phyloP scores from a whole-genome alignment of 176 grass and related monocot species.

The Carex kokanica region DNA sequence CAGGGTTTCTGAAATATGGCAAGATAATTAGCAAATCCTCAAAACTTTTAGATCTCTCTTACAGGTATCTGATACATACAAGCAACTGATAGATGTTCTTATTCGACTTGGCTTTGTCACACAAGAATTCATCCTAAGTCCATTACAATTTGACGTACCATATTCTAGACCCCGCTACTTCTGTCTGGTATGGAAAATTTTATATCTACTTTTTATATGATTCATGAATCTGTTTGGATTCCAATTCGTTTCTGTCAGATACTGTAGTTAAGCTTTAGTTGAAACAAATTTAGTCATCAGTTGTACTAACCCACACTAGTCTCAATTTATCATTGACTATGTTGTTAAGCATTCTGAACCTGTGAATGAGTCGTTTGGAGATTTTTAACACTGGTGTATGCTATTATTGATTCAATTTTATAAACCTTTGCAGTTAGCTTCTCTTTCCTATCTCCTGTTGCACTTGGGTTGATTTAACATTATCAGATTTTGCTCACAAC shows the following conservation, averaged over 20 bases:
- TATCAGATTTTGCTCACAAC: not conserved
- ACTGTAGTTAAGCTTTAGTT: not conserved
- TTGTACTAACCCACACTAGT: not conserved
- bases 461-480: not conserved
- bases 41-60: too few species aligned
- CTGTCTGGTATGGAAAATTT: constrained; percentile 59
- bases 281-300: not conserved
- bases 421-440: not conserved
- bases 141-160: constrained; percentile 78
- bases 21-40: too few species aligned
- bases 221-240: not conserved
- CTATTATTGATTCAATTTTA: not conserved
- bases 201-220: not conserved
- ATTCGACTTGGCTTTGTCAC: too few species aligned
- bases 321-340: not conserved
- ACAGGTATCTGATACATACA: too few species aligned
- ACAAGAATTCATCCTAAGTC: too few species aligned
- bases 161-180: constrained; percentile 99
- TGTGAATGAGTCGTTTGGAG: not conserved
- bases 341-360: not conserved
- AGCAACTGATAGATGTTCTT: too few species aligned
- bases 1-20: too few species aligned
- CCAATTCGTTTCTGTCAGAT: not conserved
- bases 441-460: not conserved
- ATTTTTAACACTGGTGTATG: not conserved